phyloP scores from a whole-genome alignment of 2,329 filamentous ascomycete species.

The Aspergillus brunneoviolaceus region DNA sequence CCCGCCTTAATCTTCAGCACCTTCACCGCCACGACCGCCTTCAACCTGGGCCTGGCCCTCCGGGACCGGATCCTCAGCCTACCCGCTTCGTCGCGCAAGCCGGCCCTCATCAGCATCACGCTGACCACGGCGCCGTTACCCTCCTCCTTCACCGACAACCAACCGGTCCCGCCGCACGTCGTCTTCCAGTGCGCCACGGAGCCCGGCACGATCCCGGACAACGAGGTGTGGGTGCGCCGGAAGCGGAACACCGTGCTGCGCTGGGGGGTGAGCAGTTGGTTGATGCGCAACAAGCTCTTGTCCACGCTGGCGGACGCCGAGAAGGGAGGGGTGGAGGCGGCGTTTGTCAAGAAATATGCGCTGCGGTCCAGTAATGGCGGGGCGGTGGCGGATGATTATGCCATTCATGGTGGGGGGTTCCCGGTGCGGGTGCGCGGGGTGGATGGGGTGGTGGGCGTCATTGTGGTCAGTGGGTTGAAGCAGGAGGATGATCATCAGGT shows the following conservation, averaged over 20 bases:
- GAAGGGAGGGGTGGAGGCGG: slow-evolving; percentile 57
- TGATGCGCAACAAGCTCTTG: slow-evolving; percentile 65
- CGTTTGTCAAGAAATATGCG: slow-evolving; percentile 65
- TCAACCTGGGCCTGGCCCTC: slow-evolving; percentile 38
- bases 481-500: slow-evolving; percentile 76
- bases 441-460: slow-evolving; percentile 72
- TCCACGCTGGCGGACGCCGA: slow-evolving; percentile 12
- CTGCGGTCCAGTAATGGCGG: slow-evolving; percentile 54
- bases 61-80: slow-evolving; percentile 40
- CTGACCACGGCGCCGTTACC: slow-evolving; percentile 26
- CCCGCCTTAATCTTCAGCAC: slow-evolving; percentile 31
- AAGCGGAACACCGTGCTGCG: slow-evolving; percentile 72
- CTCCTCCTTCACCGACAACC: slow-evolving; percentile 67
- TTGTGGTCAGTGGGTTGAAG: slow-evolving; percentile 73
- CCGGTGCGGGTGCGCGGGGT: slow-evolving; percentile 71
- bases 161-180: slow-evolving; percentile 52
- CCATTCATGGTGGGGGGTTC: slow-evolving; percentile 75
- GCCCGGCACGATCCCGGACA: slow-evolving; percentile 67
- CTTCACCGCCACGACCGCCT: slow-evolving; percentile 43
- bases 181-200: slow-evolving; percentile 71
- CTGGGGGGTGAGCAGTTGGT: slow-evolving; percentile 70
- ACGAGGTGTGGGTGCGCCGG: slow-evolving; percentile 67
- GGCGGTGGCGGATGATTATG: slow-evolving; percentile 58
- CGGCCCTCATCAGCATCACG: slow-evolving; percentile 44
- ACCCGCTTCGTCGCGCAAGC: slow-evolving; percentile 32